Evolutionary conservation across 2,329 filamentous ascomycete species (phyloP).

Genomic region (Neurospora crassa): DNA sequence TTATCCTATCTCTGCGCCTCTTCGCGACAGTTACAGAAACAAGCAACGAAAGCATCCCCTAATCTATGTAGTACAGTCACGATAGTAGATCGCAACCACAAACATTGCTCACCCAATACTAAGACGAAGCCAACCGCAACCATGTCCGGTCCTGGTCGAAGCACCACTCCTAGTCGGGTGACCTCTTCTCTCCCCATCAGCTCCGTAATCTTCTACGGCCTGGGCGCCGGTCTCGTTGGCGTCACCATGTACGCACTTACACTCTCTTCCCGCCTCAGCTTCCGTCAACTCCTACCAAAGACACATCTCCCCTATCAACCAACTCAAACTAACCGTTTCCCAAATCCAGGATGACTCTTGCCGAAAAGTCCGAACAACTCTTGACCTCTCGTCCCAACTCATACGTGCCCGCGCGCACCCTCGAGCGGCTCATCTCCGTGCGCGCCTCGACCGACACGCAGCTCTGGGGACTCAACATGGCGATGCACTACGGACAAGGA

Average conservation of each 20-base stretch:
- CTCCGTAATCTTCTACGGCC: conserved; percentile 11
- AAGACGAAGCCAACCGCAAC: neutral
- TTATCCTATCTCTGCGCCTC: neutral
- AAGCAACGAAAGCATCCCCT: neutral
- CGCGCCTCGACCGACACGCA: conserved; percentile 4
- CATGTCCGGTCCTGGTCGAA: neutral
- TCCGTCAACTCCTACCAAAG: neutral
- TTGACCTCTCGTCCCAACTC: conserved; percentile 14
- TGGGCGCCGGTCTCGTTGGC: conserved; percentile 11
- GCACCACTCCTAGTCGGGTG: neutral
- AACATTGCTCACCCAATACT: neutral
- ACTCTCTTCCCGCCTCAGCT: neutral
- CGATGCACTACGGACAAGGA: conserved; percentile 17
- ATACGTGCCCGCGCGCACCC: conserved; percentile 13
- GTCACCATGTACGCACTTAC: conserved; percentile 11
- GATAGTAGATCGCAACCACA: neutral
- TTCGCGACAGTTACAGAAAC: neutral
- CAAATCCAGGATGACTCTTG: conserved; percentile 11
- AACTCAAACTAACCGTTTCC: neutral
- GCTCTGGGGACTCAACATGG: conserved; percentile 14
- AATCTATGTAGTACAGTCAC: no score
- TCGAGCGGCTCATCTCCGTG: conserved; percentile 10
- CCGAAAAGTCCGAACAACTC: conserved; percentile 14
- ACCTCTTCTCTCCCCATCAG: conserved; percentile 6
- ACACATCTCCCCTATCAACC: neutral